Conservation (phyloP, 805 yeast species). For the Candida maris region DNA sequence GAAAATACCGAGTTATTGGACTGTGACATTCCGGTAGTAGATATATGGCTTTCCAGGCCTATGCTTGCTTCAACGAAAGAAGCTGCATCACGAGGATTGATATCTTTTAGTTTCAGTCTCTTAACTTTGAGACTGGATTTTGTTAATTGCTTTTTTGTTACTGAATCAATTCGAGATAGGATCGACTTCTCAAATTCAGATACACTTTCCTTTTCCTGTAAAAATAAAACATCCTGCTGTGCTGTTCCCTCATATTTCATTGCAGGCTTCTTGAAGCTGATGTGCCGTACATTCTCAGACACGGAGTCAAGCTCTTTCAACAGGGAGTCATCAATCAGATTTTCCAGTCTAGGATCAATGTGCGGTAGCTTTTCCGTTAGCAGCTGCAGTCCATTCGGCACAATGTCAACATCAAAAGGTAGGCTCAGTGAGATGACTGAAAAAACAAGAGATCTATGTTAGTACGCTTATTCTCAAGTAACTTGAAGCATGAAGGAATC, state of each 20-base stretch:
- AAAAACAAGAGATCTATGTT: too few relatives aligned
- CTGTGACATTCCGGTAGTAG: not conserved
- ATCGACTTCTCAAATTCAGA: constrained; percentile 16
- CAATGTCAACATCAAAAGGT: constrained; percentile 24
- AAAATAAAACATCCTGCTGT: not conserved
- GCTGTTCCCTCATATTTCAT: constrained; percentile 6
- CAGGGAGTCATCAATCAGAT: constrained; percentile 27
- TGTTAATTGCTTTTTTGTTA: constrained; percentile 17
- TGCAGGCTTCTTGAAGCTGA: constrained; percentile 36
- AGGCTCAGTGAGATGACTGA: constrained; percentile 25
- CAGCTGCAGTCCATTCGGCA: constrained; percentile 5
- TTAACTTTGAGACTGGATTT: constrained; percentile 29
- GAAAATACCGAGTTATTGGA: not conserved
- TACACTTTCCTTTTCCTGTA: not conserved
- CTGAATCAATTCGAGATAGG: constrained; percentile 8
- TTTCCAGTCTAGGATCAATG: constrained; percentile 1
- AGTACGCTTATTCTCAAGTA: too few relatives aligned
- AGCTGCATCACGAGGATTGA: constrained; percentile 7
- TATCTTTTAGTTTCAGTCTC: constrained; percentile 20
- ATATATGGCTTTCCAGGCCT: not conserved
- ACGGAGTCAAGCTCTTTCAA: constrained; percentile 13
- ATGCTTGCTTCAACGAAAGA: not conserved
- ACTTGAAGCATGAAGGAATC: too few relatives aligned
- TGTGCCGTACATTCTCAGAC: constrained; percentile 17
- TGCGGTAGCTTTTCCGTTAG: not conserved